Percentiles rank a stretch among this genome's conserved stretches.
These are phyloP conservation scores for Termitomyces eurrhizus DNA, from an alignment of 768 basidiomycete species.

Conservation along the genomic window DNA sequence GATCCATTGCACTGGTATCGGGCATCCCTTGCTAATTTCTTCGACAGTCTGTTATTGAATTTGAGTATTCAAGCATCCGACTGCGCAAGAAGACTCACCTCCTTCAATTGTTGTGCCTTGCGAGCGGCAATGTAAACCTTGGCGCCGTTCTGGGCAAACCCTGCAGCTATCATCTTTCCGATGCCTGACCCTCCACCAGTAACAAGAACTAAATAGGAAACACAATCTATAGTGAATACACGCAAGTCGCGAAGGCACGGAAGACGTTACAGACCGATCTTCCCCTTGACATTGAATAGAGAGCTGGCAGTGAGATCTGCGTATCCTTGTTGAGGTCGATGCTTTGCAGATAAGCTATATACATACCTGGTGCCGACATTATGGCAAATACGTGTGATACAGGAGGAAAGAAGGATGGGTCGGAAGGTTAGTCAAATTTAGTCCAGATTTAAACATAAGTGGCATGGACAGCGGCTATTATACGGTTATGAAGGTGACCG, in stretches of 20 bases:
- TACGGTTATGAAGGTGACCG: slow-evolving; percentile 16
- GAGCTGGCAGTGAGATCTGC: slow-evolving; percentile 50
- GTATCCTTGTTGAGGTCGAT: neutral
- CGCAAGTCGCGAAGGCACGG: neutral
- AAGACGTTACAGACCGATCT: slow-evolving; percentile 47
- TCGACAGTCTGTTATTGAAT: slow-evolving; percentile 37
- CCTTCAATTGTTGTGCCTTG: slow-evolving; percentile 73
- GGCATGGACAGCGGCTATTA: slow-evolving; percentile 11
- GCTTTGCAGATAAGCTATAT: neutral
- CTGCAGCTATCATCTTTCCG: slow-evolving; percentile 79
- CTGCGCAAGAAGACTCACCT: slow-evolving; percentile 38
- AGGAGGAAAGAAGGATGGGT: slow-evolving; percentile 1
- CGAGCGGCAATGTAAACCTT: slow-evolving; percentile 88
- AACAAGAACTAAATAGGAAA: slow-evolving; percentile 54
- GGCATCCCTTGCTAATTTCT: slow-evolving; percentile 56
- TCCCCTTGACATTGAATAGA: slow-evolving; percentile 65
- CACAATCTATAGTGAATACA: neutral
- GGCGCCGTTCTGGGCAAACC: slow-evolving; percentile 82
- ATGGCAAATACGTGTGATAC: neutral
- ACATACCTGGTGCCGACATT: slow-evolving; percentile 21
- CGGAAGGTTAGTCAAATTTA: neutral
- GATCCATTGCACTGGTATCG: slow-evolving; percentile 67
- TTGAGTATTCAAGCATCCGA: neutral
- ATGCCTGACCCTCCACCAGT: slow-evolving; percentile 85
- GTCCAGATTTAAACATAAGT: slow-evolving; percentile 10